These are phyloP conservation scores for Ophiognomonia clavigignenti-juglandacearum DNA, from an alignment of 2,329 filamentous ascomycete genomes.

Conservation along the genomic window DNA sequence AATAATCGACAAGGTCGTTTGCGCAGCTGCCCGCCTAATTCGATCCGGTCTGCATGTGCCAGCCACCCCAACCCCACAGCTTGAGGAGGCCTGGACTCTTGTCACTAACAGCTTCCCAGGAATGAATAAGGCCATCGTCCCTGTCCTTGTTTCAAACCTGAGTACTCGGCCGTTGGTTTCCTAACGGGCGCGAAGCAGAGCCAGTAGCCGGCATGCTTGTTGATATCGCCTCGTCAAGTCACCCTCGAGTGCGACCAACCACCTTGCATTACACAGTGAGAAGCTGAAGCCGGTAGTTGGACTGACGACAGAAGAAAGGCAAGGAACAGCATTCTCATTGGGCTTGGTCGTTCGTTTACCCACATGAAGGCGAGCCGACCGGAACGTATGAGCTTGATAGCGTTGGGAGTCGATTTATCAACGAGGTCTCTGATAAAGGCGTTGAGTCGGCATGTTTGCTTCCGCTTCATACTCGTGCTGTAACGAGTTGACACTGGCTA, in stretches of 20 bases:
- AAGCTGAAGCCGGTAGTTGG: too few relatives aligned
- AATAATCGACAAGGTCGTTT: slow-evolving; percentile 26
- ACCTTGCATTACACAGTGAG: too few relatives aligned
- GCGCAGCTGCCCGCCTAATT: slow-evolving; percentile 35
- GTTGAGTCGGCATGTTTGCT: not conserved
- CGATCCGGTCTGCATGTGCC: slow-evolving; percentile 24
- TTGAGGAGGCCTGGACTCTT: slow-evolving; percentile 10
- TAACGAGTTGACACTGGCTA: not conserved
- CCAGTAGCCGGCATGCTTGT: slow-evolving; percentile 1
- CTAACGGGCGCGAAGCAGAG: slow-evolving; percentile 4
- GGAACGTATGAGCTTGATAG: not conserved
- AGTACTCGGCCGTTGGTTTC: slow-evolving; percentile 10
- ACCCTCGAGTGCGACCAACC: not conserved
- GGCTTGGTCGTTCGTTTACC: not conserved
- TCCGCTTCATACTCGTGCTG: not conserved
- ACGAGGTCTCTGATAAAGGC: too few relatives aligned
- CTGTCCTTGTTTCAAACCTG: slow-evolving; percentile 12
- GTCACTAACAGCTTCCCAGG: too few relatives aligned
- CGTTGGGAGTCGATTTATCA: too few relatives aligned
- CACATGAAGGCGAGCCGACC: not conserved
- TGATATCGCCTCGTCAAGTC: not conserved
- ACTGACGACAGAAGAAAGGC: too few relatives aligned
- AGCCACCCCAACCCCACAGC: slow-evolving; percentile 22
- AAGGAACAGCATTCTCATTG: too few relatives aligned
- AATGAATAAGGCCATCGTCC: too few relatives aligned